These are phyloP conservation scores for Nakazawaea laoshanensis DNA, from an alignment of 805 yeast genomes.

Conservation along the genomic window DNA sequence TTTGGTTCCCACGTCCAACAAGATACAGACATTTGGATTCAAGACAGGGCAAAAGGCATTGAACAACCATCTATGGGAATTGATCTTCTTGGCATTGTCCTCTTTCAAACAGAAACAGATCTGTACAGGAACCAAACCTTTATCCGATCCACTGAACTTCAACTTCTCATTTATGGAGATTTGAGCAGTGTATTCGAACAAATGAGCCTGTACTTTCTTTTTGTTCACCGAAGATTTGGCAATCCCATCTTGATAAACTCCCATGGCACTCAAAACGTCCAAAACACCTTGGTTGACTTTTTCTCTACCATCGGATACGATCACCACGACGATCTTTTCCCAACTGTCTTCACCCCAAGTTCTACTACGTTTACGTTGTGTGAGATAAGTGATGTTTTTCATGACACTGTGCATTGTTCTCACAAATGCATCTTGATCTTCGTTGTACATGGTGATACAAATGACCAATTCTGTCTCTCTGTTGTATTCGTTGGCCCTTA, in stretches of 20 bases:
- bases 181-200: constrained; percentile 95
- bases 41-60: constrained; percentile 89
- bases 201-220: constrained; percentile 85
- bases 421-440: constrained; percentile 81
- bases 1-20: constrained; percentile 95
- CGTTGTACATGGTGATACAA: constrained; percentile 96
- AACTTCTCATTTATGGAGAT: constrained; percentile 84
- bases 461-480: constrained; percentile 89
- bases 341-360: constrained; percentile 97
- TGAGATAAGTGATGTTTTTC: constrained; percentile 82
- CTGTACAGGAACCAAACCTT: constrained; percentile 91
- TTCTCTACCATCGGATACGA: constrained; percentile 91
- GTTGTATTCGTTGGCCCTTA: constrained; percentile 78
- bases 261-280: constrained; percentile 87
- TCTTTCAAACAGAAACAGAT: constrained; percentile 89
- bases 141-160: constrained; percentile 84
- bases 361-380: constrained; percentile 71
- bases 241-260: constrained; percentile 95
- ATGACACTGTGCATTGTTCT: constrained; percentile 93
- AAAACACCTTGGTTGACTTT: constrained; percentile 79
- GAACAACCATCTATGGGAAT: constrained; percentile 96
- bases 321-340: constrained; percentile 90
- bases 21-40: constrained; percentile 83
- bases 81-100: constrained; percentile 84
- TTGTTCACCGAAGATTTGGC: constrained; percentile 92